Percentiles rank a stretch among this genome's conserved stretches.
These are phyloP conservation scores for Coemansia furcata DNA, from an alignment of 192 early-diverging fungal genomes.

Conservation along the genomic window DNA sequence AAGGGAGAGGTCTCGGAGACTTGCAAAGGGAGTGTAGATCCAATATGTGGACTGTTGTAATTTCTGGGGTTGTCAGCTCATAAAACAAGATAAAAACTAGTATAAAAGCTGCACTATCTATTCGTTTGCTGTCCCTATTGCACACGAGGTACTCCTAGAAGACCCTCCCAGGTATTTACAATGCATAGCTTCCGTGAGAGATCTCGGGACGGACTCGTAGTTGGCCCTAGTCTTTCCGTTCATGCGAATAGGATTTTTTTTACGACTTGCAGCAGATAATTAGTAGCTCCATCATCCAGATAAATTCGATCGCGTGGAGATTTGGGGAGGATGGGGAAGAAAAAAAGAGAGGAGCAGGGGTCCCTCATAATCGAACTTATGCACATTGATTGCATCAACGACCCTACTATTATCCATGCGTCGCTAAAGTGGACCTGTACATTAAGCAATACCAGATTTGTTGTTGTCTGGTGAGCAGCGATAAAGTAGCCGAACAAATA, in stretches of 20 bases:
- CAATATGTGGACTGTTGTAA: background rate
- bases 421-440: background rate
- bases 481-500: constrained; percentile 5
- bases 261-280: background rate
- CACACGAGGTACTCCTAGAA: background rate
- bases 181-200: background rate
- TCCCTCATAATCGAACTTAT: background rate
- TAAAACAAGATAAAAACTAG: background rate
- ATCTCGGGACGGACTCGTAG: background rate
- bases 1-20: too few relatives aligned
- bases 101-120: background rate
- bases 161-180: background rate
- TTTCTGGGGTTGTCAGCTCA: background rate
- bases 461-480: constrained; percentile 1
- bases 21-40: background rate
- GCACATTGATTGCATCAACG: background rate
- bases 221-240: background rate
- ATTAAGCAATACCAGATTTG: background rate
- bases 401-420: background rate
- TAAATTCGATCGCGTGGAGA: background rate
- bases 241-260: background rate
- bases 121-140: background rate
- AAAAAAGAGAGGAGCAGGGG: background rate
- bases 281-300: background rate
- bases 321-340: background rate